Evolutionary conservation across 306 rosid species (phyloP).

Genomic region (Acacia confusa): DNA sequence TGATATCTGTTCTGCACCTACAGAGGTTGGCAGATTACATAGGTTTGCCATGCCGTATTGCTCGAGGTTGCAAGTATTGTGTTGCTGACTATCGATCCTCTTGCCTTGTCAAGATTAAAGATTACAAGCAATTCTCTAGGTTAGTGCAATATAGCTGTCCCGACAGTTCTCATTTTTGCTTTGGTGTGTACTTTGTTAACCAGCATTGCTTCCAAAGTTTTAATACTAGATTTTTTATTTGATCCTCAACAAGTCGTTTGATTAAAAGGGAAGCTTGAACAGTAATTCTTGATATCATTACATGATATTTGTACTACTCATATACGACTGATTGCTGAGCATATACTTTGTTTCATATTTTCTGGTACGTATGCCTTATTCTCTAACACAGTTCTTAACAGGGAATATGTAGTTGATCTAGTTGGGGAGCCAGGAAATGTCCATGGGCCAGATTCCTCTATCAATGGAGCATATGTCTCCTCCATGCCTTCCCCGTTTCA

Average conservation of each 20-base stretch:
- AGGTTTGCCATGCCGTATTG: conserved; percentile 98
- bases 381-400: conserved; percentile 32
- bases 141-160: conserved; percentile 38
- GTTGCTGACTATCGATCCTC: conserved; percentile 90
- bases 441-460: conserved; percentile 86
- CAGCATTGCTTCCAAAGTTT: conserved; percentile 36
- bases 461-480: conserved; percentile 82
- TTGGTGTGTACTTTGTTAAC: background rate
- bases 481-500: conserved; percentile 78
- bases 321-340: background rate
- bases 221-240: background rate
- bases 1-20: conserved; percentile 31
- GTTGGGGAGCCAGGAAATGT: conserved; percentile 95
- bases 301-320: conserved; percentile 18
- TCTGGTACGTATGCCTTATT: background rate
- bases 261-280: background rate
- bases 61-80: conserved; percentile 89
- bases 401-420: conserved; percentile 98
- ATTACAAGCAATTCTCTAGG: conserved; percentile 73
- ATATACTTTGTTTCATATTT: conserved; percentile 23
- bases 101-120: conserved; percentile 89
- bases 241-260: conserved; percentile 28
- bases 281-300: background rate
- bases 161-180: conserved; percentile 6
- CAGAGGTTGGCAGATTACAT: conserved; percentile 95